Evolutionary conservation across 2,329 filamentous ascomycete genomes (phyloP), one percentile per base, ranked within the genome.

Genomic region (Laburnicola sp.): DNA sequence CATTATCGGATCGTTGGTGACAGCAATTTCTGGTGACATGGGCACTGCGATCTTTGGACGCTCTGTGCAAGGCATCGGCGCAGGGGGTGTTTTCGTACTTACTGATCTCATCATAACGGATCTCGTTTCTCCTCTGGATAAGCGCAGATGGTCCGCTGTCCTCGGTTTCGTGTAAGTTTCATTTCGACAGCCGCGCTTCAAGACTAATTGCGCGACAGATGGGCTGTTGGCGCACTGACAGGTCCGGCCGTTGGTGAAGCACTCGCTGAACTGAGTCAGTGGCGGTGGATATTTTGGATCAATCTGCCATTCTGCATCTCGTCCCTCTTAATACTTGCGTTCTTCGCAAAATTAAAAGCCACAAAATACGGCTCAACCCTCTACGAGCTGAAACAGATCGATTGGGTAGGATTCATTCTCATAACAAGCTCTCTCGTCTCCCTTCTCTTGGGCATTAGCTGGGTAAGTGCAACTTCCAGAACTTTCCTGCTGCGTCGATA

Each of bases 381-480:
- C 3, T 60, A 72, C 26, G 82, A 82, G 51, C 64, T 82, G 1
- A 69, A 65, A 28, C 73, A 75, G 9, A 78, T 87, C 30, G 85
- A 88, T 62, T 87, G 81, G 77, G 42, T 81, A 26, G 85, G 86
- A 0, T 78, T 78, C 1, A 48, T 79, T 0, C 57, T 88, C 3
- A 86, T 87, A 59, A 74, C 82, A n/a, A 78, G 72, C 4, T 79
- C 79, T 32, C 72, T 78, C 26, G 80, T 82, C 0, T 78, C 77
- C 6, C 76, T 85, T 52, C 68, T 86, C 36, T 80, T 85, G 36
- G 80, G 81, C 0, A 59, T 86, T 16, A 84, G 80, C 10, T 84
- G 79, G 74, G 51, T 66, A 57, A 56, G 54, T 60, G 32, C 6
- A 30, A 30, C 28, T 30, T 25, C 3, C 16, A 16, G 21, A 11